Base-by-base conservation (phyloP, 192 early-diverging fungal species). In the Mortierella antarctica region DNA sequence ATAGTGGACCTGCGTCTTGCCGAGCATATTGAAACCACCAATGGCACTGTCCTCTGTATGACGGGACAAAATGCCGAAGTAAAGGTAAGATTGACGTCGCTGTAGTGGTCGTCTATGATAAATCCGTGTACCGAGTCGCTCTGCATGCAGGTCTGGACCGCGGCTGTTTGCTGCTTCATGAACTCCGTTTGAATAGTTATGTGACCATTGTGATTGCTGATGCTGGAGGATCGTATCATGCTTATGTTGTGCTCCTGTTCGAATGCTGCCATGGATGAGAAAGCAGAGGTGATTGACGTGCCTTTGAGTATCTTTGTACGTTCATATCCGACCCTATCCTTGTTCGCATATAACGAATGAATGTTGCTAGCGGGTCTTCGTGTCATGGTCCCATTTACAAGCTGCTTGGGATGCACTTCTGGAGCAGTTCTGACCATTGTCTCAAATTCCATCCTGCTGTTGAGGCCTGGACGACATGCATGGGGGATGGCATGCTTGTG, bases 91-190 rank as follows among this genome's bases (percentile, higher is more conserved):
- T 67, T 44, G 20, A 67, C 18, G 23, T 67, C 65, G 17, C 31
- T 31, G 31, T 45, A 10, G 45, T 15, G 48, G 47, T 21, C 6
- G 56, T 6, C 65, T 7, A 21, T 6, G 10, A 67, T 44, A 14
- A 67, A 57, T 31, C 54, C 53, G 48, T 67, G 65, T 7, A 67
- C 44, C 2, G 65, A 67, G 39, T 67, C 65, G 44, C 44, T 67
- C 17, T 67, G 55, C 44, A 57, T 55, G 54, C 54, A 44, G 20
- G 39, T 57, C 12, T 67, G 12, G 4, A 14, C 4, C 6, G 14
- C n/a, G 2, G 45, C 55, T 21, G 44, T 21, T 21, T 8, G 8
- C 5, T 57, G 42, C n/a, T 7, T 45, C 65, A 67, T 67, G 53
- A 57, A 56, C 5, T 47, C 54, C 17, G 65, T 67, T 21, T 67